Evolutionary conservation across 495 filamentous ascomycete species (phyloP).

Genomic region (Hypoxylon fragiforme): DNA sequence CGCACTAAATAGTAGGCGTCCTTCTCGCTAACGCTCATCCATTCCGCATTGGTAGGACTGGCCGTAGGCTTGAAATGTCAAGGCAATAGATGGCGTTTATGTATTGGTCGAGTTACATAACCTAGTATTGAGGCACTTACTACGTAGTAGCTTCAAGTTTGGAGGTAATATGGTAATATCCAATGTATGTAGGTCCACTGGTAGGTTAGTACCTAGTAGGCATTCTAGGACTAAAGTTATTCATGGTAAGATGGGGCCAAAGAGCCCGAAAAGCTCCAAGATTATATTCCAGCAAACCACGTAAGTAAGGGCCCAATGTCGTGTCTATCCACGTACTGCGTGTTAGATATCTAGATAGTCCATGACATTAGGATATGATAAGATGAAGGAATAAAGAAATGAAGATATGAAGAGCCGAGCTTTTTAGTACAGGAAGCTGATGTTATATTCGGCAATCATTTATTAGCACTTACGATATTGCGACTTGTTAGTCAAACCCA

Average conservation of each 20-base stretch:
- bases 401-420: no score
- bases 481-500: background rate
- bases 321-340: slow-evolving; percentile 13
- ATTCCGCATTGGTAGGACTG: slow-evolving; percentile 7
- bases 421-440: slow-evolving; percentile 11
- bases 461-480: background rate
- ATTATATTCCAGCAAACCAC: slow-evolving; percentile 7
- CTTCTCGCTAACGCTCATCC: slow-evolving; percentile 18
- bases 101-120: slow-evolving; percentile 30
- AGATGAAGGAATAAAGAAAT: no score
- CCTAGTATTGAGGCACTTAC: no score
- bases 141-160: no score
- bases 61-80: slow-evolving; percentile 8
- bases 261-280: slow-evolving; percentile 15
- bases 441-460: background rate
- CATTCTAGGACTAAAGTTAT: background rate
- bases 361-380: no score
- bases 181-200: no score
- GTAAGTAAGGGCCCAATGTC: slow-evolving; percentile 11
- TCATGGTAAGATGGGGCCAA: slow-evolving; percentile 12
- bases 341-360: background rate
- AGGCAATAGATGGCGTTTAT: slow-evolving; percentile 25
- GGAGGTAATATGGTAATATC: no score
- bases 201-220: background rate
- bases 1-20: slow-evolving; percentile 20